Percentiles rank a stretch among this genome's conserved stretches.
phyloP scores from a whole-genome alignment of 164 flowering plant genomes.

The Paratinospora sagittata region DNA sequence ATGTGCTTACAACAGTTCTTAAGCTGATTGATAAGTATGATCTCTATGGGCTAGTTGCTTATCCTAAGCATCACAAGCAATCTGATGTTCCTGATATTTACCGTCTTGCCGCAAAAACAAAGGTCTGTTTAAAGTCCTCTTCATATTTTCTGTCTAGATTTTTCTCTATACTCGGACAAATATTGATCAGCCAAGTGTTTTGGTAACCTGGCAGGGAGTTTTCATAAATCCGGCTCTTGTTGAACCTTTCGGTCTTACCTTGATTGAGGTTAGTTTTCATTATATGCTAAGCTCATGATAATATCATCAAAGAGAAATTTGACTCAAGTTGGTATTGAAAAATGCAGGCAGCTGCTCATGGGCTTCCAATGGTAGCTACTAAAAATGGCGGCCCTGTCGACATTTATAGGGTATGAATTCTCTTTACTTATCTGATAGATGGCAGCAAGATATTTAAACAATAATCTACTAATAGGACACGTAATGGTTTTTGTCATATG shows the following conservation, averaged over 20 bases:
- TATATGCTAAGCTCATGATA: neutral
- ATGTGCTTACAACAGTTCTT: slow-evolving; percentile 60
- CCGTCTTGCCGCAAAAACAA: slow-evolving; percentile 70
- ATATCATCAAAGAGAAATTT: neutral
- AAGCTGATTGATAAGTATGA: slow-evolving; percentile 75
- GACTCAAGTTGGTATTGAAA: slow-evolving; percentile 5
- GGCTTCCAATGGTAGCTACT: slow-evolving; percentile 98
- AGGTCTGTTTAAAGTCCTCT: slow-evolving; percentile 30
- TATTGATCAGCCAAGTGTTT: slow-evolving; percentile 6
- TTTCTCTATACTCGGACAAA: neutral
- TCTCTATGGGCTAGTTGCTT: slow-evolving; percentile 79
- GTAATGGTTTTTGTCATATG: too few relatives aligned
- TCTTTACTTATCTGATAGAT: neutral
- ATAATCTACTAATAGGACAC: neutral
- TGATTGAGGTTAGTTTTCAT: slow-evolving; percentile 73
- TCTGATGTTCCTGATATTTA: slow-evolving; percentile 81
- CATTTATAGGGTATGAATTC: slow-evolving; percentile 62
- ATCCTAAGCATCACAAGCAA: slow-evolving; percentile 85
- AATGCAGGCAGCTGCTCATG: slow-evolving; percentile 94
- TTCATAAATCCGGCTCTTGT: slow-evolving; percentile 95
- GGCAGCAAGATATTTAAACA: neutral
- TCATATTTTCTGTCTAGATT: neutral
- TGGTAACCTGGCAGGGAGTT: slow-evolving; percentile 63
- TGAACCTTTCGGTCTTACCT: slow-evolving; percentile 93
- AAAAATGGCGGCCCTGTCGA: slow-evolving; percentile 98